Evolutionary conservation across 345 rosid species (phyloP).

Genomic region (Citrus maxima): DNA sequence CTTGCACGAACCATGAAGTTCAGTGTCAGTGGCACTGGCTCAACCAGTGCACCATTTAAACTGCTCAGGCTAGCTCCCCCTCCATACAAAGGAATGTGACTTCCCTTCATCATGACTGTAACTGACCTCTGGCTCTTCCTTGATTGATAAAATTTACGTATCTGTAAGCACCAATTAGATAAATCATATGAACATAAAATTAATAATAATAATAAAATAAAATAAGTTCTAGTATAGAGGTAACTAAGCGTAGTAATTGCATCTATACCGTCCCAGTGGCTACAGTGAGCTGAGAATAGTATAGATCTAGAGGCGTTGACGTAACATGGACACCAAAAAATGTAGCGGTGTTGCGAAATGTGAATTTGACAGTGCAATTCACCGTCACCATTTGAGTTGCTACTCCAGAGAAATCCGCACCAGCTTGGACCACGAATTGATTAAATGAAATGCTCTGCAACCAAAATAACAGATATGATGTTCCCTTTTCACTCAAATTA

Average conservation of each 20-base stretch:
- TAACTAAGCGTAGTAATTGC: neutral
- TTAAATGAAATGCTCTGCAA: slow-evolving; percentile 51
- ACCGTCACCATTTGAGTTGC: slow-evolving; percentile 62
- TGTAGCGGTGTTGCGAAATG: slow-evolving; percentile 53
- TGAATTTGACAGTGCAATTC: slow-evolving; percentile 57
- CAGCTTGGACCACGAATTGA: slow-evolving; percentile 62
- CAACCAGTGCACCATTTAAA: slow-evolving; percentile 41
- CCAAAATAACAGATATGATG: neutral
- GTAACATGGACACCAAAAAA: slow-evolving; percentile 70
- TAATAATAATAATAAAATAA: neutral
- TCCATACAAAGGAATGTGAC: slow-evolving; percentile 51
- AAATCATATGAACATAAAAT: neutral
- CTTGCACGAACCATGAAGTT: slow-evolving; percentile 51
- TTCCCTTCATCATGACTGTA: slow-evolving; percentile 38
- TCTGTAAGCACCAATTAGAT: slow-evolving; percentile 27
- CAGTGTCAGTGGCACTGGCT: slow-evolving; percentile 49
- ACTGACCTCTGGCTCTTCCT: slow-evolving; percentile 61
- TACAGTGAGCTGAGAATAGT: slow-evolving; percentile 53
- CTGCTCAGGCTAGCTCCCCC: slow-evolving; percentile 60
- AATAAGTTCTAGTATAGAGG: too few relatives aligned
- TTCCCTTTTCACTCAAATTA: neutral
- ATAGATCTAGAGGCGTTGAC: slow-evolving; percentile 54
- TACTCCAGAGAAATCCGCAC: slow-evolving; percentile 59
- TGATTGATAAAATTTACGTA: slow-evolving; percentile 49
- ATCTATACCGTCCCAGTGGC: slow-evolving; percentile 53